phyloP scores from a whole-genome alignment of 352 stramenopile genomes.

The Phytophthora megakarya region DNA sequence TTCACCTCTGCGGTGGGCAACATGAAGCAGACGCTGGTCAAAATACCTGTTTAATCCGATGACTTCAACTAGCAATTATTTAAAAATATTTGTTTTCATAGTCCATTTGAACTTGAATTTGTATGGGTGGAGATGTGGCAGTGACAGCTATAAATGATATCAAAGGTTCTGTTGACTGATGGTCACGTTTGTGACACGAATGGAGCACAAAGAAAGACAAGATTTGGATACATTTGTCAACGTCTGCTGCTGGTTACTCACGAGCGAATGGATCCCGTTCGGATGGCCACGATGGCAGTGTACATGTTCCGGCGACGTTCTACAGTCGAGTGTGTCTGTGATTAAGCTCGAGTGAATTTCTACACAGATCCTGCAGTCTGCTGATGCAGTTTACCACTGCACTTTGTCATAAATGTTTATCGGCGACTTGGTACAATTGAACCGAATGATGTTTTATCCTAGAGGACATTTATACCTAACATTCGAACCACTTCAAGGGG shows the following conservation, averaged over 20 bases:
- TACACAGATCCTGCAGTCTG: too few relatives aligned
- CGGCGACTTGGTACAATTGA: too few relatives aligned
- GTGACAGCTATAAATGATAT: conserved; percentile 2
- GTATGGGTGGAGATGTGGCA: background rate
- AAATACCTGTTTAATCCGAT: conserved; percentile 15
- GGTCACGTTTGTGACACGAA: conserved; percentile 7
- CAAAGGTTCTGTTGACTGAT: conserved; percentile 16
- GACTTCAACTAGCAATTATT: conserved; percentile 22
- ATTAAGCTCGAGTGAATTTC: too few relatives aligned
- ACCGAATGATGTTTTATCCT: background rate
- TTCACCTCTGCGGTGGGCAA: background rate
- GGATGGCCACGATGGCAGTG: too few relatives aligned
- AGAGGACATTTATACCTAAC: conserved; percentile 30
- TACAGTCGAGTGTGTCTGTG: too few relatives aligned
- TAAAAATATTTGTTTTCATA: conserved; percentile 12
- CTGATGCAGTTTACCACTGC: too few relatives aligned
- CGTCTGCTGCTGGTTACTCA: conserved; percentile 32
- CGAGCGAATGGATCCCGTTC: conserved; percentile 7
- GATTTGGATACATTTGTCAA: conserved; percentile 25
- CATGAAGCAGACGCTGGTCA: conserved; percentile 21
- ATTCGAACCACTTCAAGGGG: conserved; percentile 70
- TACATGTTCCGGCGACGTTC: too few relatives aligned
- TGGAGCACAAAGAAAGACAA: conserved; percentile 17
- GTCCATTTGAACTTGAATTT: background rate
- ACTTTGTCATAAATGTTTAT: background rate